Conservation (phyloP, 129 eudicot genomes). For the Centella asiatica region DNA sequence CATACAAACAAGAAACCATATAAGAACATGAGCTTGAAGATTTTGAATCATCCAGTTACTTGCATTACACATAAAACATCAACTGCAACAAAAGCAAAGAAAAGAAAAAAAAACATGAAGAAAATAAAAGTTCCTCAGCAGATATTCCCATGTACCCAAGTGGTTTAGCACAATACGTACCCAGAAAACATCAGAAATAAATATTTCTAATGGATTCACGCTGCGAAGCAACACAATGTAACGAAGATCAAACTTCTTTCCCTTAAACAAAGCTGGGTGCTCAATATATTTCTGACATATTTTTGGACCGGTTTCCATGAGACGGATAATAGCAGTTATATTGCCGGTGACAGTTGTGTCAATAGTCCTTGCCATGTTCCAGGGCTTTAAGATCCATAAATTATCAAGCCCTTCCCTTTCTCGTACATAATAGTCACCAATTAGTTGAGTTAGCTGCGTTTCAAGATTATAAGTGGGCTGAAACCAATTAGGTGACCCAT, state of each 20-base stretch:
- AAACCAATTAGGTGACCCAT: slow-evolving; percentile 74
- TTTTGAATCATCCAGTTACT: no score
- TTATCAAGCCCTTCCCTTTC: slow-evolving; percentile 57
- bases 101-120: not conserved
- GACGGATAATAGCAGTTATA: slow-evolving; percentile 81
- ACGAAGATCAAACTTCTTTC: slow-evolving; percentile 89
- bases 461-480: slow-evolving; percentile 97
- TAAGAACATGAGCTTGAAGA: not conserved
- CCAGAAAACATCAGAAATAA: slow-evolving; percentile 77
- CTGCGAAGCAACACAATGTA: slow-evolving; percentile 86
- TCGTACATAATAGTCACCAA: slow-evolving; percentile 75
- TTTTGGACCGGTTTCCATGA: slow-evolving; percentile 98
- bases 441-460: slow-evolving; percentile 62
- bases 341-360: slow-evolving; percentile 83
- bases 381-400: slow-evolving; percentile 91
- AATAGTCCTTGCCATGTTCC: slow-evolving; percentile 99
- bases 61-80: no score
- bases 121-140: not conserved
- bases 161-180: slow-evolving; percentile 33
- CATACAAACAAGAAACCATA: slow-evolving; percentile 6
- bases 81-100: no score
- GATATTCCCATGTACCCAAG: not conserved
- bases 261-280: slow-evolving; percentile 72
- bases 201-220: slow-evolving; percentile 70
- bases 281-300: slow-evolving; percentile 96